Evolutionary conservation across 768 basidiomycete genomes (phyloP), one percentile per base, ranked within the genome.

Genomic region (Lepiota venenata): DNA sequence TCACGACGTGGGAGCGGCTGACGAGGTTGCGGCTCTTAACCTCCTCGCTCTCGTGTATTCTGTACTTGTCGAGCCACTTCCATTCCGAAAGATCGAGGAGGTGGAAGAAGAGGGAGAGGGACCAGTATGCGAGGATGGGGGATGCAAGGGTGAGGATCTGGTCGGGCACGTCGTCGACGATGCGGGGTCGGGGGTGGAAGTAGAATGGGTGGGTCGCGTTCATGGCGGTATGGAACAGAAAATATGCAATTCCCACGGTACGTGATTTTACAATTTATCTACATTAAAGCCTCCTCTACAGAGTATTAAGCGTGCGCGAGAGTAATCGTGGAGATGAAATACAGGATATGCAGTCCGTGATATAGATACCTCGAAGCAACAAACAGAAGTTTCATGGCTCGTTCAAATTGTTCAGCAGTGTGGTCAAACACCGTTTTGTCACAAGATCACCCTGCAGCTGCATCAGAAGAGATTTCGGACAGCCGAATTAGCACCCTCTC

Each of bases 361-460:
- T 52, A 52, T 52, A 52, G 51, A 52, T 52, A 52, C 22, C 52
- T 46, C 52, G 47, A 39, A 54, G 44, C 52, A 54, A 20, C 38
- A 41, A 20, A 50, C 40, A 50, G 16, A 32, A 15, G 12, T 4
- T 27, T 71, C 72, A 86, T 57, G 82, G 78, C 67, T 91, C 89
- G 59, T 85, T 87, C 59, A 96, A 76, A 69, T 96, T 94, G 70
- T 92, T 88, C 56, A 95, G 79, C 29, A 96, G 79, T 29, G 92
- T 94, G 44, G 91, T 90, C 56, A 96, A 77, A 70, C 93, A 95
- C 63, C 93, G 82, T 74, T 95, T 96, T 22, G 97, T 99, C 60
- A 98, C 97, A 87, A 96, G 93, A 64, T 99, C 97, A 46, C 94
- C 94, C 91, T 93, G 60, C 16, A 32, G 43, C 22, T 12, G 14